A percentile compares a stretch with the other conserved stretches of the same genome.
Evolutionary conservation across 2,329 filamentous ascomycete species (phyloP).

Genomic region (Diplodia intermedia): DNA sequence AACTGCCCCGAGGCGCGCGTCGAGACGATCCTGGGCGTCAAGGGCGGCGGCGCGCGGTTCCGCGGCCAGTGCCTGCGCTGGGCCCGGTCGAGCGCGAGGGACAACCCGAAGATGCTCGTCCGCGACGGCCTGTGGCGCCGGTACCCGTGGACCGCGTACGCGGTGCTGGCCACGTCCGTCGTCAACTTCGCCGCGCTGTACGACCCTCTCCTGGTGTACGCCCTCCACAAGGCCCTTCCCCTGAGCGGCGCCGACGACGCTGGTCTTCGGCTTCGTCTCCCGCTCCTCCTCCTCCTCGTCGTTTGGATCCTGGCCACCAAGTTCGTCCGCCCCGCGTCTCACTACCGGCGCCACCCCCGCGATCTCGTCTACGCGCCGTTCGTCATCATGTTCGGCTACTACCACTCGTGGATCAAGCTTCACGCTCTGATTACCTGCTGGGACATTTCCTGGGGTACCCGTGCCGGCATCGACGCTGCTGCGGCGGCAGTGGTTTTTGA

Average conservation of each 20-base stretch:
- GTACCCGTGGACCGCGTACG: conserved; percentile 62
- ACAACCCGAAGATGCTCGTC: conserved; percentile 39
- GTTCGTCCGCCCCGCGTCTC: conserved; percentile 62
- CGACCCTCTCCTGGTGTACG: conserved; percentile 55
- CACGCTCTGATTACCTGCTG: conserved; percentile 59
- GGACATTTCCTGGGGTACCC: conserved; percentile 36
- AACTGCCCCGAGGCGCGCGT: conserved; percentile 56
- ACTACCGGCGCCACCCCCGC: conserved; percentile 59
- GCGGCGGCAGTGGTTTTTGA: not conserved
- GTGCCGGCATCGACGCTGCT: conserved; percentile 12
- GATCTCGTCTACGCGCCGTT: conserved; percentile 60
- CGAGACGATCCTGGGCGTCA: conserved; percentile 54
- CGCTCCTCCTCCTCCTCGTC: conserved; percentile 37
- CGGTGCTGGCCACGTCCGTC: conserved; percentile 62
- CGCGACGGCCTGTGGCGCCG: conserved; percentile 49
- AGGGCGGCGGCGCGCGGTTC: conserved; percentile 36
- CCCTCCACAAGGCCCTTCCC: conserved; percentile 39
- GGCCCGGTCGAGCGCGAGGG: conserved; percentile 33
- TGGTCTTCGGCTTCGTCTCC: not conserved
- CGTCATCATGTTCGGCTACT: conserved; percentile 63
- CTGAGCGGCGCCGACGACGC: conserved; percentile 15
- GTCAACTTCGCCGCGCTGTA: conserved; percentile 64
- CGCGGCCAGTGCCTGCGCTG: conserved; percentile 39
- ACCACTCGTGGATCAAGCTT: conserved; percentile 65
- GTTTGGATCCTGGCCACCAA: conserved; percentile 64